Conservation (phyloP, 2,329 filamentous ascomycete genomes). For the Lasiodiplodia gonubiensis region DNA sequence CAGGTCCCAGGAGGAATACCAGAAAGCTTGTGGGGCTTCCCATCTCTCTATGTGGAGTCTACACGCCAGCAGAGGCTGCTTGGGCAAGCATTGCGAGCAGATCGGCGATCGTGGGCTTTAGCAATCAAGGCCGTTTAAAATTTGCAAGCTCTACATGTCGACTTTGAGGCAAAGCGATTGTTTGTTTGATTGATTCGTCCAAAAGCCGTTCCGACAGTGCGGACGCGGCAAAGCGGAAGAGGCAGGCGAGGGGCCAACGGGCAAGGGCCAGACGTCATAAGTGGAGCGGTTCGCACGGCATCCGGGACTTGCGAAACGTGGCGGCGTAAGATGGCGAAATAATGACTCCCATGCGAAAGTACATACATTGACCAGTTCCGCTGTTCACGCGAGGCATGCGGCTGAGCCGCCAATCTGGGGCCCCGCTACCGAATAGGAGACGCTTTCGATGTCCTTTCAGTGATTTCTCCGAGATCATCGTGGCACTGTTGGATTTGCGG, state of each 20-base stretch:
- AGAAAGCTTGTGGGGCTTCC: slow-evolving; percentile 3
- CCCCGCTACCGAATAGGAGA: neutral
- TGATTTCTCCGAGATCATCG: neutral
- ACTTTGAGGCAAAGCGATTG: neutral
- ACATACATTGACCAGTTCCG: neutral
- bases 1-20: neutral
- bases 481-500: neutral
- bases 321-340: slow-evolving; percentile 2
- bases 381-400: neutral
- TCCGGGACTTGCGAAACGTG: slow-evolving; percentile 7
- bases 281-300: neutral
- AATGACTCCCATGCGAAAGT: neutral
- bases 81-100: neutral
- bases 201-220: neutral
- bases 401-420: neutral
- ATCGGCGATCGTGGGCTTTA: neutral
- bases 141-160: neutral
- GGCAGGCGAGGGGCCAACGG: neutral
- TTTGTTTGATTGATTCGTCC: neutral
- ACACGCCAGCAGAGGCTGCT: neutral
- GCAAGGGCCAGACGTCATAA: neutral
- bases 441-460: neutral
- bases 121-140: too few relatives aligned
- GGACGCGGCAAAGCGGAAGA: neutral
- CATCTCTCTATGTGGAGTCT: neutral